These are phyloP conservation scores for Xylariaceae sp. DNA, from an alignment of 2,329 filamentous ascomycete genomes.

Conservation along the genomic window DNA sequence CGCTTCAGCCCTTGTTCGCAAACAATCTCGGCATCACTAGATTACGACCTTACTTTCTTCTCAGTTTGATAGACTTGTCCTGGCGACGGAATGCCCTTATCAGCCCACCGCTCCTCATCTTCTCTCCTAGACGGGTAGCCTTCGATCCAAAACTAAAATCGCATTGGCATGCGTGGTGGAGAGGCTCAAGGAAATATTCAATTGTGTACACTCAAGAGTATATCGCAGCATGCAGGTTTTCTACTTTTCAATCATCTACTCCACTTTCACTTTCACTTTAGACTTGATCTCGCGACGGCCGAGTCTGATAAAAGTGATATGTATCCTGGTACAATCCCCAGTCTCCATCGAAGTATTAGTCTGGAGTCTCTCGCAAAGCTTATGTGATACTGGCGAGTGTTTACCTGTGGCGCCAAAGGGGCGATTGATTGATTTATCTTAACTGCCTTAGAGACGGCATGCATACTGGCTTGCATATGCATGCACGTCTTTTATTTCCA, in stretches of 20 bases:
- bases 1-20: neutral
- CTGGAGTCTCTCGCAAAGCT: neutral
- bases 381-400: neutral
- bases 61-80: conserved; percentile 25
- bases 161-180: conserved; percentile 18
- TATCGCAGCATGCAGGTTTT: conserved; percentile 1
- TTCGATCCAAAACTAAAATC: neutral
- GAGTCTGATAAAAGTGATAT: no score
- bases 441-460: no score
- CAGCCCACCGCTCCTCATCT: neutral
- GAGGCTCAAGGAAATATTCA: conserved; percentile 14
- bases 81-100: conserved; percentile 20
- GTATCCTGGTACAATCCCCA: no score
- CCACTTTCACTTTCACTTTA: neutral
- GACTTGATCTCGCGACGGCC: neutral
- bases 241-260: neutral
- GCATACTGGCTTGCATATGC: conserved; percentile 19
- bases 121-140: neutral
- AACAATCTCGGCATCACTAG: neutral
- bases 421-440: no score
- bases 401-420: no score
- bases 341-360: no score
- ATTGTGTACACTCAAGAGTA: neutral
- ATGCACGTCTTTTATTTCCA: neutral
- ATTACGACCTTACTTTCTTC: neutral